Evolutionary conservation across 768 basidiomycete species (phyloP), one percentile per base, ranked within the genome.

Genomic region (Exidia glandulosa): DNA sequence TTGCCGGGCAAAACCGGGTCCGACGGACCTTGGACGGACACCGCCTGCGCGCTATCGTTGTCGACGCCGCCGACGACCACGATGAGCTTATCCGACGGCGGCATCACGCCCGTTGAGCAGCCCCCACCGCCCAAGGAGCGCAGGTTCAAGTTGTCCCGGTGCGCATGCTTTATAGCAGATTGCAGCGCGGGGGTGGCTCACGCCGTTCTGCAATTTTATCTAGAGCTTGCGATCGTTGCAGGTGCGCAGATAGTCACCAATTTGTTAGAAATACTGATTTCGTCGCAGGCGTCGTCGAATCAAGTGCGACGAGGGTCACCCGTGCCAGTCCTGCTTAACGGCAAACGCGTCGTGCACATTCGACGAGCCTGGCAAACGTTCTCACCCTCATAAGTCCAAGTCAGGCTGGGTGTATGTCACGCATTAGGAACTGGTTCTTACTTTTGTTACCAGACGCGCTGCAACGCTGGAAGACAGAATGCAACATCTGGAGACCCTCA

Each of bases 191-290:
- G n/a, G n/a, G 56, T 60, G 47, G 54, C 32, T 56, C 54, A 58
- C 25, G 37, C 48, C 45, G 50, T 54, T 47, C 32, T 61, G 33
- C 36, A 47, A 59, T 65, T 29, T 64, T 59, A 63, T n/a, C n/a
- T 63, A 91, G 90, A 70, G 89, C 90, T 61, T 92, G 90, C 77
- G 90, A 92, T 79, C 87, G 90, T 62, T 92, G 90, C 77, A 83
- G 90, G 88, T 91, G 75, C 79, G 87, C 64, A 32, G 56, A 37
- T 65, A n/a, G n/a, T 64, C 25, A 54, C 33, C 32, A 61, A n/a
- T 57, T 55, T 33, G 30, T 6, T 41, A 29, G 13, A 27, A 47
- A 59, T n/a, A 61, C 19, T 4, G 19, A 32, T 57, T 14, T 31
- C 16, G 19, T 27, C 63, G 5, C 64, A 91, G 89, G 23, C 87